Evolutionary conservation across 2,329 filamentous ascomycete species (phyloP), one percentile per base, ranked within the genome.

Genomic region (Moelleriella libera): DNA sequence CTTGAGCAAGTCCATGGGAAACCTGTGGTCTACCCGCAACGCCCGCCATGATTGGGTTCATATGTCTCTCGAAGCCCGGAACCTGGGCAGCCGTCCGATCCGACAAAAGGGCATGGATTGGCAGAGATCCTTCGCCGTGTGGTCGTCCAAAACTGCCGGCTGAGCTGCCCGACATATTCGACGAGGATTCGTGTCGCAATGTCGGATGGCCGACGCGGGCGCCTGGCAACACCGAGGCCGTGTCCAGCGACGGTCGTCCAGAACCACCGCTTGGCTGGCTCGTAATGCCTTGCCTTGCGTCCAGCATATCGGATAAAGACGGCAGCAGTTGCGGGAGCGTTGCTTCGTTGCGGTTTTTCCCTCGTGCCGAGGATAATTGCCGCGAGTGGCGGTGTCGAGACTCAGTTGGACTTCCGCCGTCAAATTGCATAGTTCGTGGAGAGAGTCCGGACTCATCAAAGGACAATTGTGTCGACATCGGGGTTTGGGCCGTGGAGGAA

Each of bases 41-140:
- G 21, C 47, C 50, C 12, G 46, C 40, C 4, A 48, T 14, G 9
- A 48, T 31, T 30, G 48, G 45, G 3, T 42, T 51, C 49, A 52
- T 34, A 48, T 51, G 44, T 53, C 54, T 50, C 8, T 49, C 48
- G 8, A 51, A 45, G 14, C 31, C 42, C n/a, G 47, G 46, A n/a
- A 51, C 41, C 9, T 50, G 41, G 45, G 52, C 46, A 21, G 61
- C 50, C 7, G 58, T 53, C 49, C 68, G 68, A 28, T 68, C 66
- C 2, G 67, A 67, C 21, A 78, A 59, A 0, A 79, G 61, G 0
- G 74, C 68, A 52, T 78, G 74, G 29, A 78, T 78, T 1, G 75
- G 73, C 9, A 78, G 53, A 1, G 71, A 64, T 0, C 71, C 68
- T 39, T 78, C 75, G 44, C 70, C 67, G 0, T 70, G 66, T 5